Percentiles rank a stretch among this genome's conserved stretches.
These are phyloP conservation scores for Lentinula detonsa DNA, from an alignment of 768 basidiomycete genomes.

Conservation along the genomic window DNA sequence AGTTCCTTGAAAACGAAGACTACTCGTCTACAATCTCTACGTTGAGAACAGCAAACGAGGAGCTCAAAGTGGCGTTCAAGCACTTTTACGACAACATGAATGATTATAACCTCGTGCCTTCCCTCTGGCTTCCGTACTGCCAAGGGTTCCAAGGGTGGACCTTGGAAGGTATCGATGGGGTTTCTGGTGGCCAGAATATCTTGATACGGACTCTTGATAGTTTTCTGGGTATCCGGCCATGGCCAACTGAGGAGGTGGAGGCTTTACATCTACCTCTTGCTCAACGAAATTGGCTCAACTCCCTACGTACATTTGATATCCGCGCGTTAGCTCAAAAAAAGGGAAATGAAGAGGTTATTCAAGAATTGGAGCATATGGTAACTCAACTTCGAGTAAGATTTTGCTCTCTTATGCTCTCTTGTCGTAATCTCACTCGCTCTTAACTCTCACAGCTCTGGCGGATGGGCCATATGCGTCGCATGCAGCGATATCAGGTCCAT, in stretches of 20 bases:
- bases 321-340: background rate
- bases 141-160: constrained; percentile 12
- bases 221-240: constrained; percentile 11
- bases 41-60: constrained; percentile 4
- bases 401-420: background rate
- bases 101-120: constrained; percentile 9
- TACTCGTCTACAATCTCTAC: background rate
- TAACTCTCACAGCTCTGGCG: background rate
- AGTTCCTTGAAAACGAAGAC: constrained; percentile 1
- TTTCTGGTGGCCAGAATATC: constrained; percentile 10
- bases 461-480: constrained; percentile 5
- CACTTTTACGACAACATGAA: constrained; percentile 11
- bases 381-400: constrained; percentile 2
- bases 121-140: constrained; percentile 10
- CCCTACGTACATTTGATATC: constrained; percentile 2
- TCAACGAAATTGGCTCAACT: constrained; percentile 10
- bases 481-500: constrained; percentile 5
- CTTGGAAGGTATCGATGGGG: constrained; percentile 10
- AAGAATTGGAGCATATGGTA: constrained; percentile 3
- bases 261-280: constrained; percentile 9
- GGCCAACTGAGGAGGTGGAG: constrained; percentile 9
- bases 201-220: constrained; percentile 10
- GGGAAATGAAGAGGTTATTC: background rate
- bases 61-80: constrained; percentile 8
- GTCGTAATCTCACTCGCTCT: background rate